Base-by-base conservation (phyloP, 768 basidiomycete species). In the Pleurotus cornucopiae region DNA sequence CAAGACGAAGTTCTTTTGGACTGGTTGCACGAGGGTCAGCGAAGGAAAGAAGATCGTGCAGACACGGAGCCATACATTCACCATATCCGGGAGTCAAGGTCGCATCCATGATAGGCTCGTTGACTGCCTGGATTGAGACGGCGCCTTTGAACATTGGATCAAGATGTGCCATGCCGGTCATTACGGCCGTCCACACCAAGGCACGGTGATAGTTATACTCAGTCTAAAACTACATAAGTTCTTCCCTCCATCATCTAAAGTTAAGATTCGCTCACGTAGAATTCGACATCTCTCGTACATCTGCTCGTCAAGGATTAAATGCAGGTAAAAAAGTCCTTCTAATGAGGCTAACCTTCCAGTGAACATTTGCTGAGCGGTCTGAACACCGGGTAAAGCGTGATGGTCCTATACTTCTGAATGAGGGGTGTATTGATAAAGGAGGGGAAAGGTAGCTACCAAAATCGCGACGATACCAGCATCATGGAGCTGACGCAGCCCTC, bases 31-130 rank as follows among this genome's bases (percentile, higher is more conserved):
- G 12, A 7, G 14, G 20, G 39, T 41, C 26, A 21, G 6, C 56
- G 12, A 53, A 37, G 21, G 46, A 12, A 30, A 20, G 40, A 23
- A 44, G 43, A 18, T 34, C 41, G 38, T 39, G 12, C 53, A 43
- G 34, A 40, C 25, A 34, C 5, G 55, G 12, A 60, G 63, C 83
- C 54, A 64, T 11, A 90, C 89, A 92, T 41, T 76, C 73, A 20
- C 88, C 89, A 45, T 87, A 84, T 25, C 76, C 81, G 0, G 90
- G 89, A 1, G 90, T 91, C 58, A 75, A 67, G 14, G 55, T 64
- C 6, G 88, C 86, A 62, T 92, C 71, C 86, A 83, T 86, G 62
- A 89, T 82, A 0, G 86, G 87, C 57, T 92, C 90, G 59, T 92
- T 92, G 23, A 86, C 74, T 1, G 90, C 90, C 61, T 92, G 80